These are phyloP conservation scores for Phytopythium sindhum DNA, from an alignment of 352 stramenopile genomes.

Conservation along the genomic window DNA sequence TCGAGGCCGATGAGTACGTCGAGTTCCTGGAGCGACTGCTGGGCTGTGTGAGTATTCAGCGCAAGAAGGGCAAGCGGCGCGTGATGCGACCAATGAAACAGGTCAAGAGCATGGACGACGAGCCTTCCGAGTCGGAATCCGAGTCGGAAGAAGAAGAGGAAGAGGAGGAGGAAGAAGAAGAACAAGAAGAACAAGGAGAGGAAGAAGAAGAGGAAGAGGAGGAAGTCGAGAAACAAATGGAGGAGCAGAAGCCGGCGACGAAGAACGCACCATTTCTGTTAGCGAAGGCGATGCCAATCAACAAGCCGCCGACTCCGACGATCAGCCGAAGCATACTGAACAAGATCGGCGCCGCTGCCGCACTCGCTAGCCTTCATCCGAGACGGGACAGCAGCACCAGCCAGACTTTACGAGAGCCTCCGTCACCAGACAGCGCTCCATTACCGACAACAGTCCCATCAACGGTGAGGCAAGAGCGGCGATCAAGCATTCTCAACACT, in stretches of 20 bases:
- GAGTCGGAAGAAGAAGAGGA: slow-evolving; percentile 26
- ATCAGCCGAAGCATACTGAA: slow-evolving; percentile 1
- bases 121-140: slow-evolving; percentile 31
- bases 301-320: slow-evolving; percentile 14
- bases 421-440: neutral
- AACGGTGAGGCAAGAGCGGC: slow-evolving; percentile 12
- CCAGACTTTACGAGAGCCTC: neutral
- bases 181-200: slow-evolving; percentile 10
- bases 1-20: slow-evolving; percentile 62
- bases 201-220: slow-evolving; percentile 19
- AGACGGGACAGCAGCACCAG: neutral
- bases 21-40: slow-evolving; percentile 43
- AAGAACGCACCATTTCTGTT: slow-evolving; percentile 12
- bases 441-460: neutral
- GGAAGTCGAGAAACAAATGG: slow-evolving; percentile 5
- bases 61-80: slow-evolving; percentile 17
- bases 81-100: slow-evolving; percentile 42
- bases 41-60: slow-evolving; percentile 32
- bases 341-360: neutral
- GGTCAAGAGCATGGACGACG: slow-evolving; percentile 45
- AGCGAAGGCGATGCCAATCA: slow-evolving; percentile 16
- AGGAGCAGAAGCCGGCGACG: slow-evolving; percentile 7
- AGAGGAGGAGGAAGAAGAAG: slow-evolving; percentile 13
- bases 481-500: slow-evolving; percentile 25
- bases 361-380: neutral